Evolutionary conservation across 352 stramenopile genomes (phyloP).

Genomic region (Pythium graminicola): DNA sequence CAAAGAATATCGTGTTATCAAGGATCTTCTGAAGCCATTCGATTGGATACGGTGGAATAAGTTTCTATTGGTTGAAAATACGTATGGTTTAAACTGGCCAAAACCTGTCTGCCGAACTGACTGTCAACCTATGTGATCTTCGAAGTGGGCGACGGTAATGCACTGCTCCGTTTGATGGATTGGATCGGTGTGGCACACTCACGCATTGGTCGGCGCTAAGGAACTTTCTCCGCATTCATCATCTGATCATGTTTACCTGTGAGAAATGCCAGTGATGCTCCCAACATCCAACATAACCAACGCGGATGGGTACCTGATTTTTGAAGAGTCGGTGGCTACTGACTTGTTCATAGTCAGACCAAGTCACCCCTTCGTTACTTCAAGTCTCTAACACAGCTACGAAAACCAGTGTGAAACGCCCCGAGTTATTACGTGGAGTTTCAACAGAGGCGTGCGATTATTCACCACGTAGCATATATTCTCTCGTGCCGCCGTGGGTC

Average conservation of each 20-base stretch:
- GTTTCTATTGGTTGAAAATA: conserved; percentile 8
- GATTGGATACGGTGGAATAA: not conserved
- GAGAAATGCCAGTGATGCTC: too few relatives aligned
- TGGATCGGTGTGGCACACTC: not conserved
- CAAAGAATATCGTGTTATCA: not conserved
- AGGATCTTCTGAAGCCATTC: conserved; percentile 1
- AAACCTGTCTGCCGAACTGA: conserved; percentile 8
- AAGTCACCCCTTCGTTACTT: conserved; percentile 6
- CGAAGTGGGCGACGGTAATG: conserved; percentile 3
- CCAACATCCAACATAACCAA: too few relatives aligned
- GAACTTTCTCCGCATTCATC: too few relatives aligned
- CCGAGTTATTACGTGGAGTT: not conserved
- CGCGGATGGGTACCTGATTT: not conserved
- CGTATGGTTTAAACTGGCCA: not conserved
- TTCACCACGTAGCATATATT: not conserved
- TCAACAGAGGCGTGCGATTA: too few relatives aligned
- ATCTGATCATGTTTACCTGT: too few relatives aligned
- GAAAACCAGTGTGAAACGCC: not conserved
- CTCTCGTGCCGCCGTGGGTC: too few relatives aligned
- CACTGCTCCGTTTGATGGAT: conserved; percentile 1
- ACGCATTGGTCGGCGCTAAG: not conserved
- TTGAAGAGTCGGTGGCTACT: conserved; percentile 10
- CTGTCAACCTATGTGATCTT: conserved; percentile 14
- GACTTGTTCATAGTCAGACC: conserved; percentile 13
- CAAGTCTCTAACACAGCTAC: too few relatives aligned